phyloP scores from a whole-genome alignment of 2,329 filamentous ascomycete genomes.

The Fusarium oxysporum region DNA sequence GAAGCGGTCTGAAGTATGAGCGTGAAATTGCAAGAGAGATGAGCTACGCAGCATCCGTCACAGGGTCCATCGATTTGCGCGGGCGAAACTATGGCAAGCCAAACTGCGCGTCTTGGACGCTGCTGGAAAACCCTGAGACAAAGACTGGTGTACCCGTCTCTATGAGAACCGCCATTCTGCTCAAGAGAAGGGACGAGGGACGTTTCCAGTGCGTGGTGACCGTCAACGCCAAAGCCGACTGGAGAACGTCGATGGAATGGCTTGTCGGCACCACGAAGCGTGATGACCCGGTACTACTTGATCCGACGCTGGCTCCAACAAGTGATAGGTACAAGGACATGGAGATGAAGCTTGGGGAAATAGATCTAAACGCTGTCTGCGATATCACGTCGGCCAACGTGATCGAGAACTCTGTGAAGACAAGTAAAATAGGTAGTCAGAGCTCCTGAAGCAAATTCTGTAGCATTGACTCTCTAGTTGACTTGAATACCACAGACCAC shows the following conservation, averaged over 20 bases:
- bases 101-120: constrained; percentile 7
- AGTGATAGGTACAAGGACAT: neutral
- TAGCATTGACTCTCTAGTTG: accelerated
- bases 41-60: neutral
- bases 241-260: neutral
- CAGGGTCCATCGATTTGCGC: neutral
- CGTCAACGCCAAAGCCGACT: neutral
- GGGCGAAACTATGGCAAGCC: neutral
- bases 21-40: neutral
- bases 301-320: constrained; percentile 2
- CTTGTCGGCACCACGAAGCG: neutral
- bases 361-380: neutral
- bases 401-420: neutral
- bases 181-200: neutral
- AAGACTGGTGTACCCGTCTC: constrained; percentile 12
- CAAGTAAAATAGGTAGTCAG: neutral
- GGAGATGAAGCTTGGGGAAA: neutral
- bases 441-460: neutral
- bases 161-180: neutral
- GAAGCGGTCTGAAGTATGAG: neutral
- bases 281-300: neutral
- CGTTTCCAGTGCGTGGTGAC: neutral
- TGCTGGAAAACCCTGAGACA: constrained; percentile 16
- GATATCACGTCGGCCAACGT: neutral
- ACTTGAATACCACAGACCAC: neutral